phyloP scores from a whole-genome alignment of 2,329 filamentous ascomycete species.

The Samsoniella hepiali region DNA sequence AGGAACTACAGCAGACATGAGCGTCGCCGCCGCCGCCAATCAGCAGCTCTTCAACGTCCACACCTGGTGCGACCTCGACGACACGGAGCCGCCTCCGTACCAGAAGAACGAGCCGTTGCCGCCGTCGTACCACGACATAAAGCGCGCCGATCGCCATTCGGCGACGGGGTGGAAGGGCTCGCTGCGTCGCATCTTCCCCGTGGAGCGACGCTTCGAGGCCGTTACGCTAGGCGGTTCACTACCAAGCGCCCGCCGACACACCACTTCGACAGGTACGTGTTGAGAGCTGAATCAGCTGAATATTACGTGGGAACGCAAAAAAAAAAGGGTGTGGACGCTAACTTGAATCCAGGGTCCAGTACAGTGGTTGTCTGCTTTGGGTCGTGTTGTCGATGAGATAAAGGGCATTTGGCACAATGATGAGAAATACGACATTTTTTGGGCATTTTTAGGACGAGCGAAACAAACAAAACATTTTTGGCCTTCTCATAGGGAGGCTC shows the following conservation, averaged over 20 bases:
- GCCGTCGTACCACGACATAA: conserved; percentile 12
- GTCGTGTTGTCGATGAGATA: conserved; percentile 10
- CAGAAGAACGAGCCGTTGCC: conserved; percentile 11
- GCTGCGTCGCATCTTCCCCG: conserved; percentile 9
- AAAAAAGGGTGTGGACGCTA: neutral
- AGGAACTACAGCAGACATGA: neutral
- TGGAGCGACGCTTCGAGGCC: conserved; percentile 12
- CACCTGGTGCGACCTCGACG: neutral
- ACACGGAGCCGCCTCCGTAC: conserved; percentile 11
- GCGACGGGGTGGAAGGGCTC: conserved; percentile 4
- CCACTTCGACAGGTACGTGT: neutral
- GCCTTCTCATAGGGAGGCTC: too few relatives aligned
- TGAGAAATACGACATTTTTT: neutral
- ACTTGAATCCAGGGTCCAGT: neutral
- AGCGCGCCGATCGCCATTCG: conserved; percentile 2
- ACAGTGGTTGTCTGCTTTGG: conserved; percentile 3
- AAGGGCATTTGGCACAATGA: neutral
- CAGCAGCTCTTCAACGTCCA: neutral
- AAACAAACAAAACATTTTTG: too few relatives aligned
- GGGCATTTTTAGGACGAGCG: neutral
- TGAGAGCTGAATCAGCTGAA: too few relatives aligned
- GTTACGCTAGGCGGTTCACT: conserved; percentile 10
- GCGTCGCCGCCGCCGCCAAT: neutral
- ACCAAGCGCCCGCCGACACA: neutral
- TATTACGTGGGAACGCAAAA: neutral